phyloP scores from a whole-genome alignment of 2,329 filamentous ascomycete genomes.

The Massarina eburnea region DNA sequence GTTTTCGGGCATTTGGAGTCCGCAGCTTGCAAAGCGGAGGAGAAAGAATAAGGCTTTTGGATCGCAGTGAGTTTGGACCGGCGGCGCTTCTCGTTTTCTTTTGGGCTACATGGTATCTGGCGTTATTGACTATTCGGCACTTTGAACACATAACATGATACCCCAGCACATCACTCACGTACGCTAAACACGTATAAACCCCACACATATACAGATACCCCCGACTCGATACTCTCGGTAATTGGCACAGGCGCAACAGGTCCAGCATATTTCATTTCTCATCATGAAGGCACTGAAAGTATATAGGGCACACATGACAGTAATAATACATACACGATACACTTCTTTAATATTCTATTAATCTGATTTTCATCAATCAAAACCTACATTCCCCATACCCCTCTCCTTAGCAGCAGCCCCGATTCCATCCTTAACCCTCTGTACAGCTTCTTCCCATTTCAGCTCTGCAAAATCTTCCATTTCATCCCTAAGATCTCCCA shows the following conservation, averaged over 20 bases:
- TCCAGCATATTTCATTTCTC: not conserved
- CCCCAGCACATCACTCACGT: not conserved
- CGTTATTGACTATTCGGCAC: not conserved
- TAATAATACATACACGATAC: conserved; percentile 5
- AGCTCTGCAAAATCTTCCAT: conserved; percentile 12
- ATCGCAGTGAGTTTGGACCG: not conserved
- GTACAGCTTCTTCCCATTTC: conserved; percentile 43
- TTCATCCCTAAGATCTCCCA: conserved; percentile 28
- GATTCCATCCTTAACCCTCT: conserved; percentile 45
- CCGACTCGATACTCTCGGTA: not conserved
- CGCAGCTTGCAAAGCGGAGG: conserved; percentile 52
- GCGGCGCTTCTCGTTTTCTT: not conserved
- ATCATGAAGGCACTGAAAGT: not conserved
- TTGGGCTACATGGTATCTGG: not conserved
- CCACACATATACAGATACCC: conserved; percentile 2
- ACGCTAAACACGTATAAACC: not conserved
- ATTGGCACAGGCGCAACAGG: conserved; percentile 3
- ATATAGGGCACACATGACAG: conserved; percentile 8
- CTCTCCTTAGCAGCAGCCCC: conserved; percentile 46
- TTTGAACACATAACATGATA: not conserved
- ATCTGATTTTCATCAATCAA: conserved; percentile 9
- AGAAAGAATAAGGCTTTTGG: conserved; percentile 12
- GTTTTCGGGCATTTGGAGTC: conserved; percentile 64
- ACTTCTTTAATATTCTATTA: not conserved
- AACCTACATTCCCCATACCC: conserved; percentile 48